Base-by-base conservation (phyloP, 495 filamentous ascomycete genomes). In the Neurospora tetrasperma region DNA sequence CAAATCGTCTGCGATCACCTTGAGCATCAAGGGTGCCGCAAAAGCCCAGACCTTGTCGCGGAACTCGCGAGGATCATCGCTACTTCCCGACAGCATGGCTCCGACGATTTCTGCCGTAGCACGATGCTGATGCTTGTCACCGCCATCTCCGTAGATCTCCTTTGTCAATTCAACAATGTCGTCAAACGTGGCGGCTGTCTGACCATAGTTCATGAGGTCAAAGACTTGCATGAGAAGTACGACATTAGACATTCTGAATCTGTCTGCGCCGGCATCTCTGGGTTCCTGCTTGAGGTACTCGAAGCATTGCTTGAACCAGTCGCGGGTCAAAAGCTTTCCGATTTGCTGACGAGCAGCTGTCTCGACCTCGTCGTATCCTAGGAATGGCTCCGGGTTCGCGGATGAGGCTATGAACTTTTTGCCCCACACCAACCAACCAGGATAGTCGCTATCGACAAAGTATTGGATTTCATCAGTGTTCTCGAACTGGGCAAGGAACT, bases 341-440 rank as follows among this genome's bases (percentile, higher is more conserved):
- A 99, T 96, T 76, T 92, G 90, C 43, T 87, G 86, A n/a, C 94
- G 90, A 27, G 90, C 89, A 1, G 87, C 85, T 78, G 82, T 89
- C 79, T 99, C 96, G 4, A 92, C 82, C 20, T 93, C 91, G 77
- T 99, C 96, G 78, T 93, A 98, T 72, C 89, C 89, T 20, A 94
- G 82, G 74, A 91, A 92, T 62, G 85, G 86, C 41, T 85, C 85
- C 16, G 92, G 87, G 48, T 90, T 89, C 9, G 91, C 90, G 72
- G 88, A 88, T 77, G 89, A 93, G 2, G 90, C 95, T 35, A 88
- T 89, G 86, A 98, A 93, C 11, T 85, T 88, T 79, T 96, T 91
- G 14, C 88, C 89, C 96, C 96, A 99, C 8, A 96, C 93, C n/a
- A 99, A 87, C 96, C 96, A 99, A 35, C 96, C 96, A 11, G 94